A percentile compares a stretch with the other conserved stretches of the same genome.
Evolutionary conservation across 2,329 filamentous ascomycete genomes (phyloP).

Genomic region (Hypoxylon rubiginosum): DNA sequence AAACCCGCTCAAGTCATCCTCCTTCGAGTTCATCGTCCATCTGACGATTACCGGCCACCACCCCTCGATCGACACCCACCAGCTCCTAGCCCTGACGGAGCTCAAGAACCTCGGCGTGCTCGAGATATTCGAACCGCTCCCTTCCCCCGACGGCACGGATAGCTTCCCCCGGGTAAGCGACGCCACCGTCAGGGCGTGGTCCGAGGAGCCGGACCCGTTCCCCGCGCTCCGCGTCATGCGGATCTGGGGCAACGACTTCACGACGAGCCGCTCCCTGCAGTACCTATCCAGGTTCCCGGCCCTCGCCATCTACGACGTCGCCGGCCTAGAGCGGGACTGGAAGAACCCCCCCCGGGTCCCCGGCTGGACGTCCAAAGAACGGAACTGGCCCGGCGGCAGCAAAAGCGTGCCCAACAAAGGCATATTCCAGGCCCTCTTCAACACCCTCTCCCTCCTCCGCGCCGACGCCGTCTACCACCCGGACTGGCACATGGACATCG

Average conservation of each 20-base stretch:
- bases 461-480: not conserved
- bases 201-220: constrained; percentile 58
- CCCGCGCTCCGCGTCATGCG: constrained; percentile 62
- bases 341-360: not conserved
- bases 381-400: no score
- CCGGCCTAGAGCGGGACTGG: constrained; percentile 56
- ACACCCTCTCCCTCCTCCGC: no score
- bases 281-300: constrained; percentile 60
- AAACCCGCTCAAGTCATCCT: constrained; percentile 54
- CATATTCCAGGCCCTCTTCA: not conserved
- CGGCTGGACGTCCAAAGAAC: not conserved
- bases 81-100: constrained; percentile 58
- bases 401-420: no score
- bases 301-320: constrained; percentile 61
- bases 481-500: not conserved
- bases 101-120: constrained; percentile 63
- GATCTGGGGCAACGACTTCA: constrained; percentile 59
- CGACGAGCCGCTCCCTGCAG: constrained; percentile 57
- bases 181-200: constrained; percentile 62
- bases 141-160: constrained; percentile 33
- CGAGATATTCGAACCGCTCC: constrained; percentile 60
- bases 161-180: constrained; percentile 60
- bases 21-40: constrained; percentile 51
- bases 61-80: constrained; percentile 47
- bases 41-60: constrained; percentile 41